Base-by-base conservation (phyloP, 805 yeast genomes). In the Candida endomychidarum region DNA sequence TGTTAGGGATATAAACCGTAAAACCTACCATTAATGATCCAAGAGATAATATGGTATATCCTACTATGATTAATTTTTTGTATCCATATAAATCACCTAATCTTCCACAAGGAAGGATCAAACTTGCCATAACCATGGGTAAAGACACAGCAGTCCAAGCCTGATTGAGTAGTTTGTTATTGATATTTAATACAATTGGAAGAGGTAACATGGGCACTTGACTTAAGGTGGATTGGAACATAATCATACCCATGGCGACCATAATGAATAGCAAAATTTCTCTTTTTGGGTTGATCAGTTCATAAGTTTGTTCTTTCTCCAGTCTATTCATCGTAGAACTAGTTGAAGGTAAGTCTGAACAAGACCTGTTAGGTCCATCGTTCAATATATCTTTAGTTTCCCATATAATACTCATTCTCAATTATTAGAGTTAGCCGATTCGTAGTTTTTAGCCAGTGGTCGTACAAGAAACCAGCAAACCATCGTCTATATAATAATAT, bases 41-140 rank as follows among this genome's bases (percentile, higher is more conserved):
- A 5, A 63, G 30, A 1, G 54, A 54, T 27, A 48, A 45, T 52
- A 60, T 47, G 1, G 44, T 34, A 24, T 49, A 55, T 2, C 65
- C 68, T 7, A 53, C 24, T 8, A 60, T 20, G 42, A 46, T 58
- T 41, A 63, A 33, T 23, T 31, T 45, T 41, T 63, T 63, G 45
- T 61, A 61, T 14, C 68, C 70, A 42, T 55, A 56, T 47, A 61
- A 41, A 41, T 63, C 68, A 5, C 68, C 70, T 16, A 63, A 27
- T 23, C 64, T 51, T 1, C 68, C 68, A 3, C 60, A 51, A 2
- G 60, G 50, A 10, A 63, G 46, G 28, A 63, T 60, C 32, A 64
- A 63, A 3, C 67, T 59, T 8, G 67, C 68, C 11, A 60, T 63
- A 1, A 63, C 58, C 28, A 64, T 45, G 2, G 68, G 58, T 30